A percentile compares a stretch with the other conserved stretches of the same genome.
phyloP scores from a whole-genome alignment of 768 basidiomycete genomes.

The Termitomyces sp. region DNA sequence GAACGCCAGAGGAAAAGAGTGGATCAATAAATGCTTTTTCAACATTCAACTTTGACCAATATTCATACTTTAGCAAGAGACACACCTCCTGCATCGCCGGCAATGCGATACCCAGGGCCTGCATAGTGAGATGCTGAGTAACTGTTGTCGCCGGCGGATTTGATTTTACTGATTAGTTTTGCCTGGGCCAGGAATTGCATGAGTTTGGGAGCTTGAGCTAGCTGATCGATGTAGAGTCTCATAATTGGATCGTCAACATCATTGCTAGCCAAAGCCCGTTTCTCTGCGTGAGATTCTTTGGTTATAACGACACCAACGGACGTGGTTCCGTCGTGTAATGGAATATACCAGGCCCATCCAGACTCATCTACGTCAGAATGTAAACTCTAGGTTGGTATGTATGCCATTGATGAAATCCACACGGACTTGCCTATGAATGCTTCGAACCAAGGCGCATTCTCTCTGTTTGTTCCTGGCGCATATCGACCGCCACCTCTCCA shows the following conservation, averaged over 20 bases:
- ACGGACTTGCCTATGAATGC: conserved; percentile 40
- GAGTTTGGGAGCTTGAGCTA: neutral
- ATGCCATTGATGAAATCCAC: neutral
- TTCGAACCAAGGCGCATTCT: conserved; percentile 48
- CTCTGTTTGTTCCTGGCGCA: conserved; percentile 29
- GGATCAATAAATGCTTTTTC: conserved; percentile 37
- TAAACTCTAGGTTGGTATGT: neutral
- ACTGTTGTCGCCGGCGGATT: conserved; percentile 6
- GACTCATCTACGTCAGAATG: conserved; percentile 31
- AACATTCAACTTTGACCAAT: neutral
- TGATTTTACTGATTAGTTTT: conserved; percentile 18
- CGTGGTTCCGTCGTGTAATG: conserved; percentile 41
- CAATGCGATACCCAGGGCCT: conserved; percentile 10
- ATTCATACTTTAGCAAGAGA: neutral
- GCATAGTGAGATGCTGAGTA: neutral
- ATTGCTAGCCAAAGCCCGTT: conserved; percentile 17
- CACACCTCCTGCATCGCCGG: conserved; percentile 37
- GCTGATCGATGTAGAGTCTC: conserved; percentile 30
- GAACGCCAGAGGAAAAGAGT: conserved; percentile 30
- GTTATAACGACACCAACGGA: conserved; percentile 48
- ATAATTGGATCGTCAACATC: conserved; percentile 17
- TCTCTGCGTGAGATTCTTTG: conserved; percentile 26
- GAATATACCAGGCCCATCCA: conserved; percentile 56
- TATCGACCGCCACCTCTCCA: conserved; percentile 48
- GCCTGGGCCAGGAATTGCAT: conserved; percentile 11